Conservation (phyloP, 2,329 filamentous ascomycete species). For the Aspergillus calidoustus region DNA sequence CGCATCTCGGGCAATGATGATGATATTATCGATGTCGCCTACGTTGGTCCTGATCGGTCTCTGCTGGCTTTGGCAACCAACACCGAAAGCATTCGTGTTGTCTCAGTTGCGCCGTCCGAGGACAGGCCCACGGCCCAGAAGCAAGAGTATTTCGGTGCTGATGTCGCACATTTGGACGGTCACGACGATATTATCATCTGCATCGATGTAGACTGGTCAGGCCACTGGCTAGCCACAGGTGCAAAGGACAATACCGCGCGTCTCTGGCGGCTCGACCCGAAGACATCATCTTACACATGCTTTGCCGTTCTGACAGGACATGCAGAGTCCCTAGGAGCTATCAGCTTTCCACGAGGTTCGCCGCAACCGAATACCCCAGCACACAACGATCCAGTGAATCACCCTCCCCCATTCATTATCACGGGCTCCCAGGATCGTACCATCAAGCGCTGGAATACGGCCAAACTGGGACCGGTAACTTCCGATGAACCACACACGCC, state of each 20-base stretch:
- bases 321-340: constrained; percentile 89
- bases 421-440: constrained; percentile 96
- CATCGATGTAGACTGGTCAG: constrained; percentile 93
- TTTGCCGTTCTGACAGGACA: constrained; percentile 86
- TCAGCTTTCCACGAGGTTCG: constrained; percentile 74
- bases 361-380: constrained; percentile 73
- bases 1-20: constrained; percentile 96
- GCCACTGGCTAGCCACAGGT: constrained; percentile 93
- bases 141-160: constrained; percentile 79
- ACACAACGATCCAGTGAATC: constrained; percentile 71
- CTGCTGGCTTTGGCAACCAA: constrained; percentile 91
- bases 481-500: constrained; percentile 39
- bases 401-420: constrained; percentile 82
- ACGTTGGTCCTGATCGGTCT: constrained; percentile 78
- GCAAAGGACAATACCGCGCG: constrained; percentile 96
- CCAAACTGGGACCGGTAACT: constrained; percentile 60
- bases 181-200: constrained; percentile 97
- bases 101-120: constrained; percentile 64
- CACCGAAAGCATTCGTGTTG: constrained; percentile 86
- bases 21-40: constrained; percentile 93
- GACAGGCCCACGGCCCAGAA: constrained; percentile 37
- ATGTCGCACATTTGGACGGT: constrained; percentile 82
- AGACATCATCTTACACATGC: constrained; percentile 75
- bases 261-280: constrained; percentile 83
- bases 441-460: constrained; percentile 90